Base-by-base conservation (phyloP, 805 yeast species). In the Suhomyces emberorum region DNA sequence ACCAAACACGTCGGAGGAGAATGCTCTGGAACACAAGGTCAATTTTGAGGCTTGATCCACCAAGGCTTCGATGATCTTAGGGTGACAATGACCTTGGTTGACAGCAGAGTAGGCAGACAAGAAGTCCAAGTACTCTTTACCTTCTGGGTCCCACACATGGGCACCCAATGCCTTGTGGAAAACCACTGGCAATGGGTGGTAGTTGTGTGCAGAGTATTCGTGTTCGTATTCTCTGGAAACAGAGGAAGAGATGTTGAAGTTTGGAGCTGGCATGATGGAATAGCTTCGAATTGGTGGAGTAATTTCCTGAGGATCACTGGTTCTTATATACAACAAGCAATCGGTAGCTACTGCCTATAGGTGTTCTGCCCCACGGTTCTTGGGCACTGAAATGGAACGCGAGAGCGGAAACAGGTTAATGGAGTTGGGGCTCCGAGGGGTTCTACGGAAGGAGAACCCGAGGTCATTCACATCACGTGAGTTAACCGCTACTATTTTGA, bases 31-130 rank as follows among this genome's bases (percentile, higher is more conserved):
- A 37, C 91, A 83, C 42, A 91, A 69, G 11, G 98, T 91, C 59
- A 91, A 71, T 40, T 70, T 76, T 42, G 78, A 76, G 7, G 97
- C 95, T 69, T 91, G 98, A 23, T 88, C 95, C 29, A 80, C 70
- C 42, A 91, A 74, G 3, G 98, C 97, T 28, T 65, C 71, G 41
- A 91, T 74, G 56, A 91, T 89, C 62, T 85, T 81, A 38, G 98
- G 97, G 61, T 91, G 98, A 61, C 97, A 89, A 61, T 91, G 98
- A 41, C 98, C 98, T 65, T 91, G 97, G 70, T 91, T 91, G 22
- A 91, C 96, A 4, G 98, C 98, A 18, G 96, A 88, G 65, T 91
- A 91, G 9, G 97, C 97, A 12, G 95, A 83, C 42, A 91, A 69
- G 57, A 91, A 91, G 63, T 91, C 98, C 47, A 91, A 69, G 63